Evolutionary conservation across 768 basidiomycete species (phyloP).

Genomic region (Rhizopogon salebrosus): DNA sequence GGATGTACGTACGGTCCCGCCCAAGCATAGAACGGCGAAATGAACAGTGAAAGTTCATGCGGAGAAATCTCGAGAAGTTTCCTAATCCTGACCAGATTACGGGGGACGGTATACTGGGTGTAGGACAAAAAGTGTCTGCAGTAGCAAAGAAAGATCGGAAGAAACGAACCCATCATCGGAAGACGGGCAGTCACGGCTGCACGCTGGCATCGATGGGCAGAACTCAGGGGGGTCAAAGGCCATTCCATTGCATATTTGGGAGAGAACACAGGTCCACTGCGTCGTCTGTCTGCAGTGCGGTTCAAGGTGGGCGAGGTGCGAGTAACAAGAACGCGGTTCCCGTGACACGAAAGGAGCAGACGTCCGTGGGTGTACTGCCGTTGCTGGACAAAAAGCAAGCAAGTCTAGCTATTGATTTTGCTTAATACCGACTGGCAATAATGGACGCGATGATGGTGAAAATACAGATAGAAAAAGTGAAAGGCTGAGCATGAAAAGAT

Average conservation of each 20-base stretch:
- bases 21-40: not conserved
- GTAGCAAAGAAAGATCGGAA: not conserved
- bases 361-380: not conserved
- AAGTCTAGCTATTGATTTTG: not conserved
- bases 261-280: not conserved
- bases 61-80: not conserved
- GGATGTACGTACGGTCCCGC: not conserved
- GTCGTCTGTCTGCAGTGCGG: not conserved
- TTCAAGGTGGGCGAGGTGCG: not conserved
- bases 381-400: too few relatives aligned
- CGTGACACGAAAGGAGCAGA: not conserved
- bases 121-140: not conserved
- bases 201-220: not conserved
- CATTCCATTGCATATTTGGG: not conserved
- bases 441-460: not conserved
- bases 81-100: not conserved
- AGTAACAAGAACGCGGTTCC: not conserved
- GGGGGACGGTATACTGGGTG: not conserved
- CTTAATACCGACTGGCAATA: not conserved
- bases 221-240: not conserved
- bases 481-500: slow-evolving; percentile 4
- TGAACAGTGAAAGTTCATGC: not conserved
- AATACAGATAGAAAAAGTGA: not conserved
- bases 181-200: not conserved
- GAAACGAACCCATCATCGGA: not conserved